Evolutionary conservation across 2,329 filamentous ascomycete genomes (phyloP).

Genomic region (Calonectria pteridis): DNA sequence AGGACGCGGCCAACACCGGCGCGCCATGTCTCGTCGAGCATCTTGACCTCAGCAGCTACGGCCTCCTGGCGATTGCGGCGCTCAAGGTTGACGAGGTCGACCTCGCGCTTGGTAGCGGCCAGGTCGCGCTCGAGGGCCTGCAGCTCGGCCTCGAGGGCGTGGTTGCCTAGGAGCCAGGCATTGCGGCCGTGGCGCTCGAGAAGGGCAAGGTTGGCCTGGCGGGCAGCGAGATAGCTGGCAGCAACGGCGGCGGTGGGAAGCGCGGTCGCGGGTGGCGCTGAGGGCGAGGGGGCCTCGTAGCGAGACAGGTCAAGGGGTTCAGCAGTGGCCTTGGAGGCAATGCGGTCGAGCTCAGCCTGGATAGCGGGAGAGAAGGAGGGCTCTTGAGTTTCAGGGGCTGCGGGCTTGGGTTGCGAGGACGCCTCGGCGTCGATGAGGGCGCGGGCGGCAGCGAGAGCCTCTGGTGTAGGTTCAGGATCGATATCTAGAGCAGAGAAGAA

Average conservation of each 20-base stretch:
- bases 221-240: constrained; percentile 64
- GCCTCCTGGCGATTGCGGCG: constrained; percentile 78
- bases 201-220: constrained; percentile 72
- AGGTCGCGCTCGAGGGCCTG: constrained; percentile 80
- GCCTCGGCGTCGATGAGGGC: constrained; percentile 77
- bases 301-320: constrained; percentile 78
- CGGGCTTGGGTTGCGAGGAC: constrained; percentile 62
- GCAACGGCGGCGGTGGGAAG: constrained; percentile 67
- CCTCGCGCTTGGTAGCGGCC: constrained; percentile 72
- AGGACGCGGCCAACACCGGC: constrained; percentile 82
- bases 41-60: constrained; percentile 78
- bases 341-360: constrained; percentile 75
- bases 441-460: constrained; percentile 74
- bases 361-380: constrained; percentile 76
- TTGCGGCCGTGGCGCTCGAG: constrained; percentile 88
- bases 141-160: constrained; percentile 77
- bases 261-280: constrained; percentile 68
- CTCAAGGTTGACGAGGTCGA: constrained; percentile 79
- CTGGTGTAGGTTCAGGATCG: constrained; percentile 76
- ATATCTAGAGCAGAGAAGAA: constrained; percentile 71
- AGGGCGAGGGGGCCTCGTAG: constrained; percentile 75
- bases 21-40: constrained; percentile 84
- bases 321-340: constrained; percentile 58
- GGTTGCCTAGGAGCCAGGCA: constrained; percentile 90
- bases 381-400: constrained; percentile 61